Evolutionary conservation across 306 rosid species (phyloP).

Genomic region (Quercus dentata): DNA sequence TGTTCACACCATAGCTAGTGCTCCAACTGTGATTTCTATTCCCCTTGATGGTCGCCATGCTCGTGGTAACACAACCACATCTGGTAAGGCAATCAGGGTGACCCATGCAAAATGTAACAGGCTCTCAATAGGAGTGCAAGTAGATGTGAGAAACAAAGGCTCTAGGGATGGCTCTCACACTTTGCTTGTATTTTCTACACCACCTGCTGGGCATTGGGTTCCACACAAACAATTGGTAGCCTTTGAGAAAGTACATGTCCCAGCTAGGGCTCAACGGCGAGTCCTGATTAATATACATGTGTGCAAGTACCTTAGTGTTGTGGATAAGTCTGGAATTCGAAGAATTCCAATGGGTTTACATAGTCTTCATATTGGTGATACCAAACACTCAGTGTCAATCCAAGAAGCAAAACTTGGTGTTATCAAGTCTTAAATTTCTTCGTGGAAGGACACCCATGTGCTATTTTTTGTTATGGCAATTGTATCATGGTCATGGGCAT

Average conservation of each 20-base stretch:
- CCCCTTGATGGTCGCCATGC: conserved; percentile 50
- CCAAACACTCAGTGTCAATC: conserved; percentile 54
- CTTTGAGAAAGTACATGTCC: conserved; percentile 64
- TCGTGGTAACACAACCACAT: conserved; percentile 20
- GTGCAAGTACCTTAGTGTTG: conserved; percentile 74
- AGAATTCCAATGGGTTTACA: conserved; percentile 77
- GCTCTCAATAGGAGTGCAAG: conserved; percentile 50
- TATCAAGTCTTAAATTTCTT: conserved; percentile 46
- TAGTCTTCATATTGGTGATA: conserved; percentile 54
- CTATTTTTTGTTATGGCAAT: neutral
- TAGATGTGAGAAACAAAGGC: conserved; percentile 64
- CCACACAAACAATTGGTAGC: conserved; percentile 63
- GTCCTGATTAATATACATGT: conserved; percentile 61
- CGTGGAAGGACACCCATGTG: neutral
- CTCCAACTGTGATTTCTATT: conserved; percentile 50
- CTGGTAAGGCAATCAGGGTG: conserved; percentile 68
- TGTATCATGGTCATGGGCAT: no score
- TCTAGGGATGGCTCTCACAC: conserved; percentile 74
- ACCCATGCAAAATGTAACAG: conserved; percentile 65
- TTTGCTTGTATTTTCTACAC: conserved; percentile 60
- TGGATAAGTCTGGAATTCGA: conserved; percentile 66
- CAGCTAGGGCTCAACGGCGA: conserved; percentile 38
- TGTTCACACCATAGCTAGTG: conserved; percentile 48
- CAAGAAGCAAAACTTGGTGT: conserved; percentile 53
- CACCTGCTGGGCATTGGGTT: conserved; percentile 57